Percentiles rank a stretch among this genome's conserved stretches.
Conservation (phyloP, 129 eudicot genomes). For the Flaveria trinervia region DNA sequence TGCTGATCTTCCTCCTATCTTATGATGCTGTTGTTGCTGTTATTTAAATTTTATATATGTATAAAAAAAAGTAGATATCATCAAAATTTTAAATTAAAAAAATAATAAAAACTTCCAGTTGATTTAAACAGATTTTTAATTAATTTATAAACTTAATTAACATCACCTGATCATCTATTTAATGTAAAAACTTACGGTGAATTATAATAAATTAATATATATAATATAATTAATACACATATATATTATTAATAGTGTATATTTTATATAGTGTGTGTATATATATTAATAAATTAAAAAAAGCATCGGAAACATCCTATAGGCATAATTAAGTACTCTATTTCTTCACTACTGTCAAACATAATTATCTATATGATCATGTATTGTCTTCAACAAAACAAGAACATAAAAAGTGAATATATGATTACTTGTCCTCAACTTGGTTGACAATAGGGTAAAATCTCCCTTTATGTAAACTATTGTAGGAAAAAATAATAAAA, state of each 20-base stretch:
- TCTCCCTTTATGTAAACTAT: constrained; percentile 11
- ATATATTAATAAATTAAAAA: not conserved
- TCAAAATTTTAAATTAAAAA: not conserved
- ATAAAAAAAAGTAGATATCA: not conserved
- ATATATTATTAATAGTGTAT: no score
- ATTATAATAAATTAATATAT: no score
- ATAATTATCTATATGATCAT: constrained; percentile 69
- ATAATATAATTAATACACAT: no score
- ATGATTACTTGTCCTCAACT: constrained; percentile 42
- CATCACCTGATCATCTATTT: no score
- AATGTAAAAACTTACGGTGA: no score
- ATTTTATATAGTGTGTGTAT: not conserved
- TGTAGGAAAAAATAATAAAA: not conserved
- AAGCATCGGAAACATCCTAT: constrained; percentile 15
- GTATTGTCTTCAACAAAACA: constrained; percentile 39
- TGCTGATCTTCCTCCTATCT: constrained; percentile 71
- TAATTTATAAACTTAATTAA: no score
- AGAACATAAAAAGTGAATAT: constrained; percentile 17
- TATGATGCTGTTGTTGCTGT: constrained; percentile 64
- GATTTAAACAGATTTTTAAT: no score
- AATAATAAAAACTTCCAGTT: not conserved
- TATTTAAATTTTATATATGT: not conserved
- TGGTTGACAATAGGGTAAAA: constrained; percentile 34
- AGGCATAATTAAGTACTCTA: constrained; percentile 29
- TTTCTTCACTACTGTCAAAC: constrained; percentile 29